Evolutionary conservation across 805 yeast genomes (phyloP).

Genomic region (Candida railenensis): DNA sequence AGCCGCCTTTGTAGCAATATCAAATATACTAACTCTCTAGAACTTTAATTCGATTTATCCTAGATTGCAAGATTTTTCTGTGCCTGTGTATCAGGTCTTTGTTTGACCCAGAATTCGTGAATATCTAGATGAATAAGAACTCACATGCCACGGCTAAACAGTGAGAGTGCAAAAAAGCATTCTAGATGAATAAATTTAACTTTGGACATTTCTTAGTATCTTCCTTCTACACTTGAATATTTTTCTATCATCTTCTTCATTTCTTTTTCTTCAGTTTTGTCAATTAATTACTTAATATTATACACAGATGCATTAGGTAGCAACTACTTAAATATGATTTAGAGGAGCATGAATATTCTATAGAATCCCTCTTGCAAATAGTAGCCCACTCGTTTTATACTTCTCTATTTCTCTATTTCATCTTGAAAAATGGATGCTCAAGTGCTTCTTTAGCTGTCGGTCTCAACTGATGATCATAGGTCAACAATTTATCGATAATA

Average conservation of each 20-base stretch:
- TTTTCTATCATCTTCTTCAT: no score
- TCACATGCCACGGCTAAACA: no score
- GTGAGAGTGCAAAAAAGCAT: neutral
- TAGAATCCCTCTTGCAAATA: neutral
- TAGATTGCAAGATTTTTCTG: neutral
- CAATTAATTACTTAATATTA: neutral
- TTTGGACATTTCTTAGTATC: neutral
- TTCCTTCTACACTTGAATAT: neutral
- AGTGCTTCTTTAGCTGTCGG: constrained; percentile 87
- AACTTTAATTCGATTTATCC: no score
- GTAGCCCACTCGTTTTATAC: neutral
- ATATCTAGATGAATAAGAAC: no score
- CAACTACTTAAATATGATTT: neutral
- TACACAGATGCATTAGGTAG: neutral
- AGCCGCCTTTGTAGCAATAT: no score
- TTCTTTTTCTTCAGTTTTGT: neutral
- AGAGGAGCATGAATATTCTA: neutral
- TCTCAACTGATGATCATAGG: constrained; percentile 85
- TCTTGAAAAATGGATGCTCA: constrained; percentile 67
- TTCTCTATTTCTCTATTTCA: constrained; percentile 1
- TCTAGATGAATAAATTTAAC: neutral
- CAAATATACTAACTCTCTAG: no score
- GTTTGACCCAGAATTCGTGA: no score
- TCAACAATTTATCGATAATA: constrained; percentile 67
- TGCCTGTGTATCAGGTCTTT: neutral